Evolutionary conservation across 805 yeast species (phyloP).

Genomic region (Barnettozyma siamensis): DNA sequence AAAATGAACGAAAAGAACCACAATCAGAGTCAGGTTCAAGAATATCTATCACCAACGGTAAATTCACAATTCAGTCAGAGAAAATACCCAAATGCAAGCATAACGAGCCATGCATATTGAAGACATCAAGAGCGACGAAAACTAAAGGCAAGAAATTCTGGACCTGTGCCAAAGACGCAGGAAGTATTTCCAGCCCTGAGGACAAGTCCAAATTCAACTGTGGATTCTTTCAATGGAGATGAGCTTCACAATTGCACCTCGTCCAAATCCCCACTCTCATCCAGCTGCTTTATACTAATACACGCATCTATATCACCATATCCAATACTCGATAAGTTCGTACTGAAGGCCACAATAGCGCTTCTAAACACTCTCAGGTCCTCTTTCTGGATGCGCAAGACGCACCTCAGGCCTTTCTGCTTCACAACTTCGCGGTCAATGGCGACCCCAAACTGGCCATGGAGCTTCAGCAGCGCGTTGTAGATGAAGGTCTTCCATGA

Average conservation of each 20-base stretch:
- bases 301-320: conserved; percentile 22
- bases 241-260: too few relatives aligned
- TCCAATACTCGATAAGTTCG: conserved; percentile 24
- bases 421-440: conserved; percentile 29
- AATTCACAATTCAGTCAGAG: conserved; percentile 15
- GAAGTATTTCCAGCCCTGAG: conserved; percentile 12
- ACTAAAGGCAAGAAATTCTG: conserved; percentile 49
- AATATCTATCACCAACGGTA: conserved; percentile 13
- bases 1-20: background rate
- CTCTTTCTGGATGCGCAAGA: conserved; percentile 24
- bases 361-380: conserved; percentile 27
- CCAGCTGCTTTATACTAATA: conserved; percentile 8
- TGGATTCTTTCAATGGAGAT: conserved; percentile 50
- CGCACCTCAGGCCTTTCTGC: conserved; percentile 20
- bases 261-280: too few relatives aligned
- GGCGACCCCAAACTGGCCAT: conserved; percentile 38
- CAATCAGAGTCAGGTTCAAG: background rate
- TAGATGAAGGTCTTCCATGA: conserved; percentile 36
- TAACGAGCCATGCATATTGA: conserved; percentile 37
- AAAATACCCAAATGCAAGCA: conserved; percentile 44
- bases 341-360: conserved; percentile 28
- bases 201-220: conserved; percentile 35
- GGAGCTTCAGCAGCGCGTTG: conserved; percentile 30
- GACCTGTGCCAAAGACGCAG: conserved; percentile 41
- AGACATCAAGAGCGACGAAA: conserved; percentile 37